A percentile compares a stretch with the other conserved stretches of the same genome.
Conservation (phyloP, 2,329 filamentous ascomycete genomes). For the Cercospora janseana region DNA sequence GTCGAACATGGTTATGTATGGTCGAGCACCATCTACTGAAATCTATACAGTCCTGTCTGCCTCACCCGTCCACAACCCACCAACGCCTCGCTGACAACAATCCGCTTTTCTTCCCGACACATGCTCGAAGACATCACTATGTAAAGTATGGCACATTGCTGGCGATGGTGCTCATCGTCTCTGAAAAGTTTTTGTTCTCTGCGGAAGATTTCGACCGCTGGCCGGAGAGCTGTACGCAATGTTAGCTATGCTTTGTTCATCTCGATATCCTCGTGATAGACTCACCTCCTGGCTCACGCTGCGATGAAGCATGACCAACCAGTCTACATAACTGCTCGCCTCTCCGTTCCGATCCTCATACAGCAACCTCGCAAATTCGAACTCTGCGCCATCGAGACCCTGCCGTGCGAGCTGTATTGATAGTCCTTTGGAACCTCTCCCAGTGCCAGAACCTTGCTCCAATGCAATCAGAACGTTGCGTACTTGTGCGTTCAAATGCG, state of each 20-base stretch:
- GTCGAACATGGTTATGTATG: no score
- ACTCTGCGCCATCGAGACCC: constrained; percentile 90
- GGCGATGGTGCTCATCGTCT: constrained; percentile 35
- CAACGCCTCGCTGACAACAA: constrained; percentile 2
- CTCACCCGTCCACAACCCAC: neutral
- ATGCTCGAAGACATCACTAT: neutral
- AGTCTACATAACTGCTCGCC: constrained; percentile 96
- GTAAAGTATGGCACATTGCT: constrained; percentile 31
- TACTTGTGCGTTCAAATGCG: constrained; percentile 90
- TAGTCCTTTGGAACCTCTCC: constrained; percentile 62
- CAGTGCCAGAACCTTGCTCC: constrained; percentile 58
- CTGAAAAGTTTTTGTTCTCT: constrained; percentile 28
- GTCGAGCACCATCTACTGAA: constrained; percentile 4
- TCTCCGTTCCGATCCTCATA: constrained; percentile 97
- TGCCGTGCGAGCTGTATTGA: constrained; percentile 89
- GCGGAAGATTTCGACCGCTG: constrained; percentile 31
- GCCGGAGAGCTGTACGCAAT: constrained; percentile 31
- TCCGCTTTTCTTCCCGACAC: neutral
- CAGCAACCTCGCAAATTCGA: constrained; percentile 87
- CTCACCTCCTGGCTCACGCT: constrained; percentile 79
- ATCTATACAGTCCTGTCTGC: neutral
- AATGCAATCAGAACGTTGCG: constrained; percentile 91
- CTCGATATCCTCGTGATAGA: constrained; percentile 2
- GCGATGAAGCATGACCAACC: constrained; percentile 92
- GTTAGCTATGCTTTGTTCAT: constrained; percentile 20